Evolutionary conservation across 768 basidiomycete genomes (phyloP), one percentile per base, ranked within the genome.

Genomic region (Inosperma sp.): DNA sequence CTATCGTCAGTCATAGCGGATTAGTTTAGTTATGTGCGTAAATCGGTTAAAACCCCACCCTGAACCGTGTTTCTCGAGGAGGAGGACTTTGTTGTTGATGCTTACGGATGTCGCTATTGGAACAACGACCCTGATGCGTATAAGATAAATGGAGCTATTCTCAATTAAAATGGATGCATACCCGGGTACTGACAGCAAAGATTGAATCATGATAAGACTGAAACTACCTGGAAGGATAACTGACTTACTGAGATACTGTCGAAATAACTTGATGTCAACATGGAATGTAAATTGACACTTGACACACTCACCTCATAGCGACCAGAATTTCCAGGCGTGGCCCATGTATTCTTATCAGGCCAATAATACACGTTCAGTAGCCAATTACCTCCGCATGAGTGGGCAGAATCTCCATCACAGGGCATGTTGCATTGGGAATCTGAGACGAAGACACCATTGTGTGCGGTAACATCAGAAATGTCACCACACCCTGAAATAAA

Each of bases 1-100:
- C 79, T 78, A 48, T n/a, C n/a, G n/a, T n/a, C n/a, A n/a, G n/a
- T n/a, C n/a, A n/a, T n/a, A n/a, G 21, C 16, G 34, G 33, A 29
- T 26, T 37, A 14, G 48, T 6, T 36, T n/a, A 48, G 19, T 7
- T 2, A 16, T 26, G n/a, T 39, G 17, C 30, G 22, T 10, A n/a
- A n/a, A n/a, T n/a, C n/a, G n/a, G n/a, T n/a, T n/a, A 34, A 23
- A 2, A 14, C 51, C 71, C 22, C 60, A 77, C 76, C 74, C 74
- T 19, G 86, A 88, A 6, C 85, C 84, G 3, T 47, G 67, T 62
- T 89, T 91, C 65, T 91, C 88, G 7, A 91, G 70, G 70, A 89
- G 86, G 1, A n/a, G n/a, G n/a, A n/a, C n/a, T n/a, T n/a, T n/a
- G n/a, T n/a, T n/a, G n/a, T n/a, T n/a, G n/a, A n/a, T n/a, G n/a